Evolutionary conservation across 2,329 filamentous ascomycete species (phyloP).

Genomic region (Nothophaeocryptopus gaeumannii): DNA sequence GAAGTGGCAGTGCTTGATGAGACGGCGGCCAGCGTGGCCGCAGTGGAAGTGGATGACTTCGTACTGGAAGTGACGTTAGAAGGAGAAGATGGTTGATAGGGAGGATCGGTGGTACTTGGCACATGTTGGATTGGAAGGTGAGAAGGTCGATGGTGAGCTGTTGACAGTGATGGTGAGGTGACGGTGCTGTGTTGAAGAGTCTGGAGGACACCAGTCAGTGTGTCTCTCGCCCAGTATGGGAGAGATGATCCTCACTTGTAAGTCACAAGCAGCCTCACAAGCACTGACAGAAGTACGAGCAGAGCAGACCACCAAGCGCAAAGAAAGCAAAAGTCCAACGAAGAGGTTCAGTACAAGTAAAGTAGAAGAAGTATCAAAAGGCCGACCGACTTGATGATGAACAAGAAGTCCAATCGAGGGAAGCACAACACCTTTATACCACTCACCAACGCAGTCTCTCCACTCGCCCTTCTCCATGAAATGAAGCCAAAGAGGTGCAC

Average conservation of each 20-base stretch:
- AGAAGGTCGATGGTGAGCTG: background rate
- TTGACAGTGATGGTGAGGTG: background rate
- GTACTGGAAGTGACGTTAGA: slow-evolving; percentile 44
- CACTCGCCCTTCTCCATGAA: too few relatives aligned
- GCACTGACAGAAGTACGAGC: too few relatives aligned
- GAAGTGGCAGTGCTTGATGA: slow-evolving; percentile 70
- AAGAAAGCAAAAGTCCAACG: background rate
- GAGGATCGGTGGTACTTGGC: slow-evolving; percentile 23
- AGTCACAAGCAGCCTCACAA: too few relatives aligned
- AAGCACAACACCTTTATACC: too few relatives aligned
- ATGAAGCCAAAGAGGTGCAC: too few relatives aligned
- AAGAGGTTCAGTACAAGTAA: background rate
- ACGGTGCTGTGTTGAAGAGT: background rate
- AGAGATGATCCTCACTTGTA: too few relatives aligned
- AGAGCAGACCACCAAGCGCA: too few relatives aligned
- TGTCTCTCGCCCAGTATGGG: background rate
- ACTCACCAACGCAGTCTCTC: too few relatives aligned
- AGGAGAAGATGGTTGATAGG: background rate
- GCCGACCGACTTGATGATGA: too few relatives aligned
- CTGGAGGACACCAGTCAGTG: background rate
- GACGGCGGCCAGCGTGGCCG: slow-evolving; percentile 57
- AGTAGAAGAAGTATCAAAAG: too few relatives aligned
- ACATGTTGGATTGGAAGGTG: slow-evolving; percentile 21
- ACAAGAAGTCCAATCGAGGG: too few relatives aligned
- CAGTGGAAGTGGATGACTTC: slow-evolving; percentile 68